Conservation (phyloP, 2,329 filamentous ascomycete species). For the Seiridium unicorne region DNA sequence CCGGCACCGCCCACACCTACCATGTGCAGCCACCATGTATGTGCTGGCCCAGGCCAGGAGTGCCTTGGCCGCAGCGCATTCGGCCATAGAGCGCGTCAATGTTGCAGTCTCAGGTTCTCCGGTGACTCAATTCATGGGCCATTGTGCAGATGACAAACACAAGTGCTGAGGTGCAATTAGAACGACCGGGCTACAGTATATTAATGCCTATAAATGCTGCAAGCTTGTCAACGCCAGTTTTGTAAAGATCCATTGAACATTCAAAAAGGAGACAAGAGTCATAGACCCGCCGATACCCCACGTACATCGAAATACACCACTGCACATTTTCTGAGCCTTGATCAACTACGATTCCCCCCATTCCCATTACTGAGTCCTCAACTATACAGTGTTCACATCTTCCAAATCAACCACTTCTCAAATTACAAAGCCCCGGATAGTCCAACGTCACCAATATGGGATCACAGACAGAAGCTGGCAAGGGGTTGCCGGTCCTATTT, state of each 20-base stretch:
- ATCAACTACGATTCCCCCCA: too few species aligned
- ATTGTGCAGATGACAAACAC: too few species aligned
- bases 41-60: too few species aligned
- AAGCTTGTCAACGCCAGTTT: background rate
- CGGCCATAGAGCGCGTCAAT: too few species aligned
- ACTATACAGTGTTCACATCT: background rate
- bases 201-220: background rate
- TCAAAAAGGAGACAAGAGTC: background rate
- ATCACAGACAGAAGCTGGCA: conserved; percentile 17
- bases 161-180: too few species aligned
- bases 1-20: background rate
- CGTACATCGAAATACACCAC: background rate
- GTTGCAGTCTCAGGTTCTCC: too few species aligned
- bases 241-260: background rate
- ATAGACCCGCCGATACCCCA: background rate
- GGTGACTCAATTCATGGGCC: too few species aligned
- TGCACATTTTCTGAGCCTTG: background rate
- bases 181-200: background rate
- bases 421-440: too few species aligned
- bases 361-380: background rate
- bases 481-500: conserved; percentile 37
- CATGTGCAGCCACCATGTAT: too few species aligned
- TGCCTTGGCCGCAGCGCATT: too few species aligned
- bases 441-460: conserved; percentile 19
- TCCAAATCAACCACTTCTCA: too few species aligned